Conservation (phyloP, 176 grass and related monocot genomes). For the Carex cristatella region DNA sequence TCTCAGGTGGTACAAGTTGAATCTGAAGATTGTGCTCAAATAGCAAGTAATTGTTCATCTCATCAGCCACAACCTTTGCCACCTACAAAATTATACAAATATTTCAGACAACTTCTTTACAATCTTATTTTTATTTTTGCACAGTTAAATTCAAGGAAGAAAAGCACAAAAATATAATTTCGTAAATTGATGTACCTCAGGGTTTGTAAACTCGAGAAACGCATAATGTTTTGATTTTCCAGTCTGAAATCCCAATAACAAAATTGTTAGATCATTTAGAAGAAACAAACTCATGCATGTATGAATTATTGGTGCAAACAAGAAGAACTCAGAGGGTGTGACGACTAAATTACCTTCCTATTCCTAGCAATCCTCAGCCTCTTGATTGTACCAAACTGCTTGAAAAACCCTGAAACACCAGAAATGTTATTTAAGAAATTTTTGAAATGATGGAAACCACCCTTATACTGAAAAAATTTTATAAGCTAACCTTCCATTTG, state of each 20-base stretch:
- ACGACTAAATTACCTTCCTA: constrained; percentile 35
- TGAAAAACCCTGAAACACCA: constrained; percentile 59
- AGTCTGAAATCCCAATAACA: constrained; percentile 41
- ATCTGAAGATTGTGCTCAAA: constrained; percentile 82
- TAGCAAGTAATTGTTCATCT: constrained; percentile 86
- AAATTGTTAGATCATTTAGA: constrained; percentile 15
- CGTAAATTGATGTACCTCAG: constrained; percentile 33
- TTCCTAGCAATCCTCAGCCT: constrained; percentile 71
- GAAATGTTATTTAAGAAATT: background rate
- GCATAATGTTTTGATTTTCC: constrained; percentile 97
- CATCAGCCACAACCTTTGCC: constrained; percentile 75
- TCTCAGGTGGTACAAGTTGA: constrained; percentile 48
- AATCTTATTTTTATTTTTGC: background rate
- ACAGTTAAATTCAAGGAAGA: background rate
- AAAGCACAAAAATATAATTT: background rate
- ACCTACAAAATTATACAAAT: constrained; percentile 41
- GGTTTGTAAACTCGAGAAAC: constrained; percentile 87
- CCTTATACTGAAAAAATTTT: background rate
- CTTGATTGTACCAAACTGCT: constrained; percentile 76
- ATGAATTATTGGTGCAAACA: background rate
- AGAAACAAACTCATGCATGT: background rate
- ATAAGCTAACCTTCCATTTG: constrained; percentile 67
- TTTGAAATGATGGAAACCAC: background rate
- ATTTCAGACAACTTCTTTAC: background rate
- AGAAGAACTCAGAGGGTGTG: background rate